Base-by-base conservation (phyloP, 2,329 filamentous ascomycete genomes). In the Pleurostoma richardsiae region DNA sequence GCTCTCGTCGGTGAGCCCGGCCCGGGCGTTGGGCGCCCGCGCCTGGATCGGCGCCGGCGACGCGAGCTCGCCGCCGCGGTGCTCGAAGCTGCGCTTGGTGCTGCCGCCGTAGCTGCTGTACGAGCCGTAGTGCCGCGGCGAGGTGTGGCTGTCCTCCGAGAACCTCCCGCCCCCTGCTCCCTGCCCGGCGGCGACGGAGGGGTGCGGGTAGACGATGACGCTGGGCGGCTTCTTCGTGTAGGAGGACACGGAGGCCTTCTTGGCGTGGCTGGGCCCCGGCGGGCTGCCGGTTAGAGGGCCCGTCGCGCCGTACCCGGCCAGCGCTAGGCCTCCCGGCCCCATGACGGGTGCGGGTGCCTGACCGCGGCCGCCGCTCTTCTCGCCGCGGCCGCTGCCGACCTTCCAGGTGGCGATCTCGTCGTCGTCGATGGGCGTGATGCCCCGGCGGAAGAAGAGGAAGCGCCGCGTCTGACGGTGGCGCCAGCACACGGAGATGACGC, bases 351-450 rank as follows among this genome's bases (percentile, higher is more conserved):
- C 19, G 19, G 19, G 19, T 19, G 19, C 19, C 19, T 19, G 19
- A 19, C 19, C 19, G 30, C 49, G 47, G 30, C 55, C 56, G 31
- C 43, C 46, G 29, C 58, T 57, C 52, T 66, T 67, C 53, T 60
- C 66, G 10, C 54, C 47, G 7, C 58, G 60, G 10, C 54, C 47
- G 7, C 58, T 59, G 45, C 64, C 67, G 29, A 66, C 64, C 56
- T 79, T 82, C 82, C 82, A 85, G 4, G 78, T 81, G 54, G 79
- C 78, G 49, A 85, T 85, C 59, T 85, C 82, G 49, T 83, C 80
- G 54, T 85, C 82, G 51, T 77, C 73, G 49, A 85, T 82, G 10
- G 82, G 81, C 0, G 79, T 79, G 40, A 79, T 77, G 42, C 77
- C 79, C 43, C 81, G 68, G 43, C 71, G 69, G 53, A 78, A 70